Conservation (phyloP, 2,329 filamentous ascomycete genomes). For the Fusarium guadeloupense region DNA sequence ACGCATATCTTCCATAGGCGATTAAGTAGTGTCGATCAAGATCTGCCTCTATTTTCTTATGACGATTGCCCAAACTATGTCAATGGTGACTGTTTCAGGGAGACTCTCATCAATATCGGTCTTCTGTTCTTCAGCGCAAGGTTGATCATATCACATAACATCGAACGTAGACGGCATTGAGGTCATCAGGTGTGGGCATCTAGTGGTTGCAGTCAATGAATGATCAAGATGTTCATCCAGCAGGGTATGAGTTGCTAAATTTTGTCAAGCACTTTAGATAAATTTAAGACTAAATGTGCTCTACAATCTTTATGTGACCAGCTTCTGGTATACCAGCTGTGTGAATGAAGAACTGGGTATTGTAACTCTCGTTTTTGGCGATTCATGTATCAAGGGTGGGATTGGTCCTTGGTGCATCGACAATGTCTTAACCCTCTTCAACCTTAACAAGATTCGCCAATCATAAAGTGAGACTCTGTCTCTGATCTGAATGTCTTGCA, state of each 20-base stretch:
- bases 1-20: constrained; percentile 14
- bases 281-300: no score
- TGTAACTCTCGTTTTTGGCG: background rate
- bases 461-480: background rate
- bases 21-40: constrained; percentile 13
- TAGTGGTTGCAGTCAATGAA: no score
- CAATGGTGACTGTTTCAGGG: constrained; percentile 13
- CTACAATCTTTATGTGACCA: background rate
- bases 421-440: background rate
- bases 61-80: constrained; percentile 21
- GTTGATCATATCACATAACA: background rate
- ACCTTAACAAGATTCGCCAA: background rate
- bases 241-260: no score
- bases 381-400: constrained; percentile 10
- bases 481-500: background rate
- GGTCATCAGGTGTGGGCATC: background rate
- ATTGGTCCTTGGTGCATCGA: background rate
- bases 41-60: constrained; percentile 10
- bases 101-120: constrained; percentile 13
- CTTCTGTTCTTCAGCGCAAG: background rate
- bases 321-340: no score
- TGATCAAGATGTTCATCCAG: no score
- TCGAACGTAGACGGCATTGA: no score
- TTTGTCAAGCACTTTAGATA: no score
- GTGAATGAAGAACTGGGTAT: no score